phyloP scores from a whole-genome alignment of 2,329 filamentous ascomycete species.

The Emergomyces orientalis region DNA sequence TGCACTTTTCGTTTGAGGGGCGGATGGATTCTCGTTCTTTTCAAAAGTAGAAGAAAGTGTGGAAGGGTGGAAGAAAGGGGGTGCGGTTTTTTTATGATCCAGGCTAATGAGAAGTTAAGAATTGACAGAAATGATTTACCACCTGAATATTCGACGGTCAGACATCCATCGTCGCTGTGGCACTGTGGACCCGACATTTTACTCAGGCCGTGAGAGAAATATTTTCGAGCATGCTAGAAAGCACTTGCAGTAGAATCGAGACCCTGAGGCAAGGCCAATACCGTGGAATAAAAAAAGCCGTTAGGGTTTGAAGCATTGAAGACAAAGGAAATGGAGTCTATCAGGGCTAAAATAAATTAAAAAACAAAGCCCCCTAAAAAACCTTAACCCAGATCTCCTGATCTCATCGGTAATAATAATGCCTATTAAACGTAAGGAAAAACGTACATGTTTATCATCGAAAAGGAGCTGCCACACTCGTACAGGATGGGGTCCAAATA shows the following conservation, averaged over 20 bases:
- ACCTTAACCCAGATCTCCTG: constrained; percentile 4
- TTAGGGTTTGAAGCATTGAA: constrained; percentile 6
- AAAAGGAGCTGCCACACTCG: neutral
- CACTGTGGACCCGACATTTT: constrained; percentile 3
- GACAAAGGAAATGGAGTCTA: constrained; percentile 4
- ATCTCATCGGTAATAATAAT: constrained; percentile 5
- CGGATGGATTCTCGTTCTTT: neutral
- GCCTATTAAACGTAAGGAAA: neutral
- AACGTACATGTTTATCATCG: neutral
- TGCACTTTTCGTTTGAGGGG: neutral
- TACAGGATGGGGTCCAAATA: constrained; percentile 5
- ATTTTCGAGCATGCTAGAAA: constrained; percentile 3
- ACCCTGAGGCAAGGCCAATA: neutral
- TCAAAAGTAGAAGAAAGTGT: neutral
- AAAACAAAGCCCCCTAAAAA: constrained; percentile 7
- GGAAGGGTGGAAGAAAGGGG: neutral
- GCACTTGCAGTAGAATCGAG: constrained; percentile 3
- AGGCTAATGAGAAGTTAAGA: neutral
- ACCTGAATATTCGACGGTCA: neutral
- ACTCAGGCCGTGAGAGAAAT: constrained; percentile 1
- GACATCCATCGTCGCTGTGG: constrained; percentile 5
- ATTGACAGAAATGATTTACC: neutral
- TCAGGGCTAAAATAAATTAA: neutral
- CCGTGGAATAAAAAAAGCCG: constrained; percentile 5
- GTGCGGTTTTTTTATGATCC: constrained; percentile 4